Conservation (phyloP, 306 rosid species). For the Begonia peltatifolia region DNA sequence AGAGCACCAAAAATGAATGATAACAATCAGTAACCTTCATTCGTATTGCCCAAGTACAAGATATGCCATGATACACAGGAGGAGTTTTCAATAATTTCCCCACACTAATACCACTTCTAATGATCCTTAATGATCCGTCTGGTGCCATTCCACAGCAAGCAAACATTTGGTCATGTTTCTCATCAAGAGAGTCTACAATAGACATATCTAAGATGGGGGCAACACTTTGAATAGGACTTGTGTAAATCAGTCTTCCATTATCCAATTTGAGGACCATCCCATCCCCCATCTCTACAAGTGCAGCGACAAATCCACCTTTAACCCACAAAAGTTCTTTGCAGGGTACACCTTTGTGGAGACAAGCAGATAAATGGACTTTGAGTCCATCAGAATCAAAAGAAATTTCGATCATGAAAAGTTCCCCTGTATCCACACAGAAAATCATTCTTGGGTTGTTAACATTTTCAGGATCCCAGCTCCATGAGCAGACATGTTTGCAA, state of each 20-base stretch:
- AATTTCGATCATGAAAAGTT: constrained; percentile 68
- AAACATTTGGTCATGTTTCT: constrained; percentile 81
- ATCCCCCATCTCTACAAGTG: constrained; percentile 86
- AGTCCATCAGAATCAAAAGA: constrained; percentile 36
- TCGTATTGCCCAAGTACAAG: constrained; percentile 71
- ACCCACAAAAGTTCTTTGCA: constrained; percentile 82
- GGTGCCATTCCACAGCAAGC: constrained; percentile 94
- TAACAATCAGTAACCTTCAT: constrained; percentile 60
- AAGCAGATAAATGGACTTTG: constrained; percentile 64
- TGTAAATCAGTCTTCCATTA: constrained; percentile 45
- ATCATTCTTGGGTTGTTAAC: constrained; percentile 47
- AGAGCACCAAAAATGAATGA: constrained; percentile 80
- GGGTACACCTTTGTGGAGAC: constrained; percentile 68
- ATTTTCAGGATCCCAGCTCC: constrained; percentile 88
- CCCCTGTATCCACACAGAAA: constrained; percentile 69
- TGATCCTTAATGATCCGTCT: constrained; percentile 79
- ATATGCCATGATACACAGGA: constrained; percentile 80
- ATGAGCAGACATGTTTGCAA: constrained; percentile 56
- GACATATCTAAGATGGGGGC: constrained; percentile 81
- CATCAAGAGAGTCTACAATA: constrained; percentile 73
- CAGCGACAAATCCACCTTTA: constrained; percentile 73
- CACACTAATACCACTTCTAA: constrained; percentile 73
- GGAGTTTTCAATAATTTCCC: constrained; percentile 65
- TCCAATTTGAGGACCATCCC: constrained; percentile 74
- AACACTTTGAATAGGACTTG: constrained; percentile 72